These are phyloP conservation scores for Lophiostoma macrostomum DNA, from an alignment of 495 filamentous ascomycete genomes.

Conservation along the genomic window DNA sequence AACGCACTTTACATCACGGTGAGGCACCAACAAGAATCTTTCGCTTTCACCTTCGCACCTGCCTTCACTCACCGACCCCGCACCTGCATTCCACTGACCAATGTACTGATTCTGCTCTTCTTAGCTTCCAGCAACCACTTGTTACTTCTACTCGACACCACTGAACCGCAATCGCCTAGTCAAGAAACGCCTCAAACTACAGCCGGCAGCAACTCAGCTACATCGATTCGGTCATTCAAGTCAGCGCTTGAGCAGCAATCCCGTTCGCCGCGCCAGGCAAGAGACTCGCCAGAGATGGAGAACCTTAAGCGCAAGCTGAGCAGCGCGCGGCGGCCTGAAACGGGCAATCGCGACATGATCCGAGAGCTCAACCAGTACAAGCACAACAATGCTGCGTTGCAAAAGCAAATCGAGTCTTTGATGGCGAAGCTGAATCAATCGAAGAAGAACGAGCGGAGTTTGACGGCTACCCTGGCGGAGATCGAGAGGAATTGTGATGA, in stretches of 20 bases:
- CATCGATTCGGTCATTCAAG: constrained; percentile 26
- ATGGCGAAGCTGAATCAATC: constrained; percentile 33
- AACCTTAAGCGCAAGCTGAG: constrained; percentile 28
- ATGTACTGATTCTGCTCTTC: background rate
- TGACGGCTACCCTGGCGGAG: constrained; percentile 9
- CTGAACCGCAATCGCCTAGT: constrained; percentile 29
- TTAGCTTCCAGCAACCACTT: constrained; percentile 34
- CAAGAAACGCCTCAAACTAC: constrained; percentile 22
- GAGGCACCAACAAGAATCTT: constrained; percentile 2
- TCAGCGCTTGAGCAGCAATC: constrained; percentile 26
- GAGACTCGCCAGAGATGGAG: constrained; percentile 26
- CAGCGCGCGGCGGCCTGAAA: constrained; percentile 19
- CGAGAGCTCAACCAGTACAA: constrained; percentile 26
- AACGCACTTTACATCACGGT: constrained; percentile 32
- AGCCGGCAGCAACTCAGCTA: constrained; percentile 21
- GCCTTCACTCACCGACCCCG: background rate
- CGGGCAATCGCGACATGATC: constrained; percentile 17
- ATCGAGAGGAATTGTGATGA: constrained; percentile 16
- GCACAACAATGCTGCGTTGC: constrained; percentile 26
- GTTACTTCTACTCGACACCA: constrained; percentile 26
- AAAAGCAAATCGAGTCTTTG: constrained; percentile 29
- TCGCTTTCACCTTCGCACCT: constrained; percentile 4
- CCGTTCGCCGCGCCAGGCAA: constrained; percentile 1
- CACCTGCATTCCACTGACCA: background rate
- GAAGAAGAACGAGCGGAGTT: constrained; percentile 18